Conservation (phyloP, 1,139 yeast genomes). For the Saccharomyces hybrid region DNA sequence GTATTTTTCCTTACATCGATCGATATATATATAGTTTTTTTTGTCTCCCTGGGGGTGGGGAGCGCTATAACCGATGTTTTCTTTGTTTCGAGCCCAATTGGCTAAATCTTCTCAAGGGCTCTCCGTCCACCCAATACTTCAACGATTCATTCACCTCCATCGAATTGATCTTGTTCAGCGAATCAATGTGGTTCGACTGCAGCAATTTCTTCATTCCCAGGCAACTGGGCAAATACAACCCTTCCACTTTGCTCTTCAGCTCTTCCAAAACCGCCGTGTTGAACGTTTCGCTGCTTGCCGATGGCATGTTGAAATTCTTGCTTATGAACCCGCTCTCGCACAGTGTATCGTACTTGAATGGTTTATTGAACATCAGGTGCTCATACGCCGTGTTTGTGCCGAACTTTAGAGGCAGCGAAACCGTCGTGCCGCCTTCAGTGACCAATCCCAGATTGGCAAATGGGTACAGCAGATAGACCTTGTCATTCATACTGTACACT, state of each 20-base stretch:
- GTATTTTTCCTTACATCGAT: background rate
- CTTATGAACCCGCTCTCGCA: conserved; percentile 53
- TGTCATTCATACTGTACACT: conserved; percentile 58
- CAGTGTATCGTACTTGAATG: conserved; percentile 56
- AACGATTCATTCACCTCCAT: conserved; percentile 65
- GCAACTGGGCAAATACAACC: conserved; percentile 53
- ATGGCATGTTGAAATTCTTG: conserved; percentile 40
- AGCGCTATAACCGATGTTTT: conserved; percentile 49
- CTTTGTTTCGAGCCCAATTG: conserved; percentile 48
- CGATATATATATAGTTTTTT: background rate
- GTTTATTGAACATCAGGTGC: conserved; percentile 63
- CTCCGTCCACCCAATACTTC: conserved; percentile 61
- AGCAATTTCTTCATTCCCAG: conserved; percentile 53
- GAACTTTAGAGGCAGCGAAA: conserved; percentile 58
- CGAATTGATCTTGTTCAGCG: conserved; percentile 47
- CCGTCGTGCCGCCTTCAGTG: conserved; percentile 73
- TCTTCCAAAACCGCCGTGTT: conserved; percentile 46
- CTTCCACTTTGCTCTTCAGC: conserved; percentile 39
- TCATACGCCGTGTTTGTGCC: conserved; percentile 72
- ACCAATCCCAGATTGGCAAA: conserved; percentile 79
- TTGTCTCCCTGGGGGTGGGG: background rate
- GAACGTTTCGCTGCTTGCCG: conserved; percentile 46
- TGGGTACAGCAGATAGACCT: conserved; percentile 61
- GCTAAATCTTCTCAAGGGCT: conserved; percentile 63
- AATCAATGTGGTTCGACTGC: conserved; percentile 39